Evolutionary conservation across 495 filamentous ascomycete species (phyloP).

Genomic region (Penicillium egyptiacum): DNA sequence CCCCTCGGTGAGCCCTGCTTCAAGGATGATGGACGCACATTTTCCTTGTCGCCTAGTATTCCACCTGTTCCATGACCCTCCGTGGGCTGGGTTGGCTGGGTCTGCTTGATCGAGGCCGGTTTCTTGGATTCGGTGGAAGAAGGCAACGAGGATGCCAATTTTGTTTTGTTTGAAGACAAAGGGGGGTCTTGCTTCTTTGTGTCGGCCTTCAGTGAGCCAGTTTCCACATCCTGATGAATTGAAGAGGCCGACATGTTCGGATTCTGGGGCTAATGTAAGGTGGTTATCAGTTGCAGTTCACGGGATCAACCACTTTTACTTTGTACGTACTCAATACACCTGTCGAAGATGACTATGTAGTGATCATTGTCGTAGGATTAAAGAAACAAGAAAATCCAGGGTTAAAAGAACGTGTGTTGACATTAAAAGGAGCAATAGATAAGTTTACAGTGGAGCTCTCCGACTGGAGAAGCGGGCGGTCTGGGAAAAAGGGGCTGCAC

Average conservation of each 20-base stretch:
- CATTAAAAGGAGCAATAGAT: constrained; percentile 33
- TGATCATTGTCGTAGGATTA: no score
- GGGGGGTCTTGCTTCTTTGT: constrained; percentile 28
- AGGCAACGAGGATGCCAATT: constrained; percentile 36
- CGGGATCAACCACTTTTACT: constrained; percentile 5
- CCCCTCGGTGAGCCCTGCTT: constrained; percentile 24
- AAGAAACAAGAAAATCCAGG: not conserved
- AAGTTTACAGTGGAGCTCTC: constrained; percentile 31
- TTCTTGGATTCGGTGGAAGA: constrained; percentile 35
- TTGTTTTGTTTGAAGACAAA: constrained; percentile 24
- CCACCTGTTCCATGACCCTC: constrained; percentile 13
- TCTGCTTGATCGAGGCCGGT: constrained; percentile 22
- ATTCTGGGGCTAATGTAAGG: constrained; percentile 27
- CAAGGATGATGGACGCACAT: constrained; percentile 23
- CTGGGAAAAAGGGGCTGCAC: constrained; percentile 11
- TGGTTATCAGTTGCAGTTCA: constrained; percentile 25
- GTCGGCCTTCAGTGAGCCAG: constrained; percentile 19
- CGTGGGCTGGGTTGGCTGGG: constrained; percentile 7
- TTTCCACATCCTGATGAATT: constrained; percentile 26
- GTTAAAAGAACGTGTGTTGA: constrained; percentile 15
- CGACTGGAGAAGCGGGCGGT: constrained; percentile 27
- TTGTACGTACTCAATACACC: constrained; percentile 14
- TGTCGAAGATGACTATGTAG: not conserved
- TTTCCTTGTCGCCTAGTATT: constrained; percentile 20
- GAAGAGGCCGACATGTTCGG: constrained; percentile 24